phyloP scores from a whole-genome alignment of 257 asterid species.

The Cruciata laevipes region DNA sequence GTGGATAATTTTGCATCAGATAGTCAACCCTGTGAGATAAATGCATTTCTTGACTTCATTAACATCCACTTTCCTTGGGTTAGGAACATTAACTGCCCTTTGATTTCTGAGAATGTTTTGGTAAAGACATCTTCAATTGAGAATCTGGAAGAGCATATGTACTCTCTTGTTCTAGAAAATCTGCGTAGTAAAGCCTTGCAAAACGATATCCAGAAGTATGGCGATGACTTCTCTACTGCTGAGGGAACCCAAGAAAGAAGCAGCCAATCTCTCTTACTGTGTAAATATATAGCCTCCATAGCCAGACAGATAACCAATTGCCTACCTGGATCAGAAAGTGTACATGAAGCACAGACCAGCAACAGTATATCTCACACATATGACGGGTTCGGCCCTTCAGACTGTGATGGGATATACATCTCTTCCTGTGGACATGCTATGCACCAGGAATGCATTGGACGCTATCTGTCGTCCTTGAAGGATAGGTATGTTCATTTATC shows the following conservation, averaged over 20 bases:
- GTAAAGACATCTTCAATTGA: too few relatives aligned
- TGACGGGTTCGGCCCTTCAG: conserved; percentile 55
- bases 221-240: conserved; percentile 26
- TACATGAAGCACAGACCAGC: conserved; percentile 29
- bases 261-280: conserved; percentile 51
- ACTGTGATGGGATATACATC: conserved; percentile 70
- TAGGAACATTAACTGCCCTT: too few relatives aligned
- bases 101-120: too few relatives aligned
- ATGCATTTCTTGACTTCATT: too few relatives aligned
- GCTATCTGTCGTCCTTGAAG: conserved; percentile 74
- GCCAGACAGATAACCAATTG: conserved; percentile 46
- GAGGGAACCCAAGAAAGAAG: conserved; percentile 29
- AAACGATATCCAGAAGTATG: too few relatives aligned
- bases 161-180: too few relatives aligned
- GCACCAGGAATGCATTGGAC: conserved; percentile 94
- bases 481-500: conserved; percentile 48
- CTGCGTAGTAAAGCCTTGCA: too few relatives aligned
- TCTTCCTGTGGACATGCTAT: conserved; percentile 99
- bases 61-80: too few relatives aligned
- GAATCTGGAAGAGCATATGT: too few relatives aligned
- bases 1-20: too few relatives aligned
- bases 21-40: too few relatives aligned
- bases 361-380: conserved; percentile 30
- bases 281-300: conserved; percentile 68
- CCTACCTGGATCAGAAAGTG: conserved; percentile 49